phyloP scores from a whole-genome alignment of 768 basidiomycete species.

The Rhodotorula taiwanensis region DNA sequence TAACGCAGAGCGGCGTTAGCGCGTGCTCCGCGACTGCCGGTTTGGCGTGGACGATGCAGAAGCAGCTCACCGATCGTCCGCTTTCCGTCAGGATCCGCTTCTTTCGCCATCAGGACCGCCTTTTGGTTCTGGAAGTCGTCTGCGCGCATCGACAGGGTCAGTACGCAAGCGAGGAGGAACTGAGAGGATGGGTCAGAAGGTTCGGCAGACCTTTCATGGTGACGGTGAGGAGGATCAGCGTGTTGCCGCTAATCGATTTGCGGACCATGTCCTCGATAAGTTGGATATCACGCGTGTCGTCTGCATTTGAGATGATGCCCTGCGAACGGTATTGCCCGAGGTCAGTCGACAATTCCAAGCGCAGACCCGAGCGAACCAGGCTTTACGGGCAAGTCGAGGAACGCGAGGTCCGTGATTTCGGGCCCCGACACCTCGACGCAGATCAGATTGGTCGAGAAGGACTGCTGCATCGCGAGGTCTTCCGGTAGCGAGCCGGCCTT shows the following conservation, averaged over 20 bases:
- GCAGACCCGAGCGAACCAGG: no score
- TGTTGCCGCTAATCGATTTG: constrained; percentile 52
- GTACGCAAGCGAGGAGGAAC: background rate
- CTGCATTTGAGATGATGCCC: constrained; percentile 50
- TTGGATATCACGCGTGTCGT: constrained; percentile 48
- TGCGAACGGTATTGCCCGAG: no score
- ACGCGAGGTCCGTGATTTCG: constrained; percentile 42
- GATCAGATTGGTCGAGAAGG: constrained; percentile 52
- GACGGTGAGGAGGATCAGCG: constrained; percentile 60
- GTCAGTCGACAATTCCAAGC: no score
- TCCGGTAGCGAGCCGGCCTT: no score
- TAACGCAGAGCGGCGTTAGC: no score
- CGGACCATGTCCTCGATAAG: constrained; percentile 52
- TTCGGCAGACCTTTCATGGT: no score
- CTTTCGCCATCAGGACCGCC: constrained; percentile 54
- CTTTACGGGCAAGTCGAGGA: constrained; percentile 44
- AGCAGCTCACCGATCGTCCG: constrained; percentile 69
- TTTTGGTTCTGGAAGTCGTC: constrained; percentile 64
- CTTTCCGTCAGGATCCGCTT: constrained; percentile 53
- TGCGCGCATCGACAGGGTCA: no score
- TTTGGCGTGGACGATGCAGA: constrained; percentile 49
- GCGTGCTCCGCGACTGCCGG: no score
- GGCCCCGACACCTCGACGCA: constrained; percentile 51
- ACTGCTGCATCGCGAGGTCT: constrained; percentile 36
- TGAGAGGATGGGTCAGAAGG: background rate